Evolutionary conservation across 2,329 filamentous ascomycete genomes (phyloP), one percentile per base, ranked within the genome.

Genomic region (Sporothrix schenckii): DNA sequence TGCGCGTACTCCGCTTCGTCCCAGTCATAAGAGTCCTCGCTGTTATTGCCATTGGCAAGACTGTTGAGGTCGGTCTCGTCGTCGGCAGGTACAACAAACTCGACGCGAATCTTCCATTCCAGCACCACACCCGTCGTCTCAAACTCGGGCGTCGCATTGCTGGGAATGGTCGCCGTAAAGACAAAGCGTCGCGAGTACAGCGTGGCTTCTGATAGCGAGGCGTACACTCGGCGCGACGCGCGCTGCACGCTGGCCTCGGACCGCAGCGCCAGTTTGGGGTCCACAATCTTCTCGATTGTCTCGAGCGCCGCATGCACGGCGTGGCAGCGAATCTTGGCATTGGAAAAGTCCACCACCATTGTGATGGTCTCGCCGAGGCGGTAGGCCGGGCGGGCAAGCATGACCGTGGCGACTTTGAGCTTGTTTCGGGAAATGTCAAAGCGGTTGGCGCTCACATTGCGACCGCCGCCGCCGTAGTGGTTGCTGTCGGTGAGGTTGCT

Each of bases 381-480:
- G 81, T 96, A 97, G 0, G 94, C 89, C 0, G 95, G 93, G 11
- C 95, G 89, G 5, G 94, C 91, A 44, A 99, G 86, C 80, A 94
- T 93, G 69, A 99, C 88, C 6, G 96, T 92, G 2, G 92, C 94
- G 14, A 99, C 94, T n/a, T 90, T 90, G 70, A 90, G 89, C n/a
- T 94, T 94, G 76, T 93, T 94, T 16, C 94, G 91, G 14, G 94
- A 91, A 78, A 99, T 98, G 77, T 97, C 94, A 78, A 98, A 99
- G 52, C 93, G 89, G 76, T 97, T 97, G n/a, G 91, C 88, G 77
- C 92, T 94, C 75, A 93, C 90, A n/a, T 44, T 49, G 50, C 65
- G 34, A 21, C 58, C 39, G 56, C 63, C 60, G 54, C 63, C 56
- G 67, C 66, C 54, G 53, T 58, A 52, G 13, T 9, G 19, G 19